Percentiles rank a stretch among this genome's conserved stretches.
Evolutionary conservation across 768 basidiomycete genomes (phyloP).

Genomic region (Clathrus columnatus): DNA sequence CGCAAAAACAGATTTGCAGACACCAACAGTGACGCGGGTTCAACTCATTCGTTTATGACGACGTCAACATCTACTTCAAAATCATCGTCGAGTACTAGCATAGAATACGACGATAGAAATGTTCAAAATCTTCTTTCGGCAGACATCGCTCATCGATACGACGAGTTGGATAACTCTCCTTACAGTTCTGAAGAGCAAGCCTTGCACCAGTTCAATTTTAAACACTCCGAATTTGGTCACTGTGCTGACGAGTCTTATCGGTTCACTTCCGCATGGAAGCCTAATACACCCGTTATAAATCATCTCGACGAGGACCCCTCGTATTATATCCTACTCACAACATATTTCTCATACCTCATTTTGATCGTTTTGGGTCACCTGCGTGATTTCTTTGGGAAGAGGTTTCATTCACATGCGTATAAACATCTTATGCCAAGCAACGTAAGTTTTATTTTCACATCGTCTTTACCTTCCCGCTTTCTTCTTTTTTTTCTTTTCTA

Average conservation of each 20-base stretch:
- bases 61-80: slow-evolving; percentile 50
- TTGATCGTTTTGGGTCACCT: slow-evolving; percentile 88
- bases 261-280: slow-evolving; percentile 54
- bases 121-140: neutral
- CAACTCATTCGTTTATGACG: slow-evolving; percentile 66
- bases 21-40: slow-evolving; percentile 51
- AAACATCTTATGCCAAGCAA: slow-evolving; percentile 75
- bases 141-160: slow-evolving; percentile 4
- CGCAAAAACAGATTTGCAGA: slow-evolving; percentile 21
- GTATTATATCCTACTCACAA: slow-evolving; percentile 85
- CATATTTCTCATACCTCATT: slow-evolving; percentile 89
- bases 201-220: slow-evolving; percentile 50
- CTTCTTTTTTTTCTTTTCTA: slow-evolving; percentile 7
- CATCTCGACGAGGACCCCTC: slow-evolving; percentile 78
- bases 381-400: slow-evolving; percentile 92
- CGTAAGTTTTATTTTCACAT: slow-evolving; percentile 39
- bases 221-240: slow-evolving; percentile 91
- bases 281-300: slow-evolving; percentile 38
- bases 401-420: slow-evolving; percentile 59
- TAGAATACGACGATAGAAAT: too few relatives aligned
- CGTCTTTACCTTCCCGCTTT: neutral
- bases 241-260: slow-evolving; percentile 71
- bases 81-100: slow-evolving; percentile 25
- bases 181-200: slow-evolving; percentile 68
- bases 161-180: slow-evolving; percentile 40